Conservation (phyloP, 163 green algal species). For the Chlamydomonas reinhardtii region DNA sequence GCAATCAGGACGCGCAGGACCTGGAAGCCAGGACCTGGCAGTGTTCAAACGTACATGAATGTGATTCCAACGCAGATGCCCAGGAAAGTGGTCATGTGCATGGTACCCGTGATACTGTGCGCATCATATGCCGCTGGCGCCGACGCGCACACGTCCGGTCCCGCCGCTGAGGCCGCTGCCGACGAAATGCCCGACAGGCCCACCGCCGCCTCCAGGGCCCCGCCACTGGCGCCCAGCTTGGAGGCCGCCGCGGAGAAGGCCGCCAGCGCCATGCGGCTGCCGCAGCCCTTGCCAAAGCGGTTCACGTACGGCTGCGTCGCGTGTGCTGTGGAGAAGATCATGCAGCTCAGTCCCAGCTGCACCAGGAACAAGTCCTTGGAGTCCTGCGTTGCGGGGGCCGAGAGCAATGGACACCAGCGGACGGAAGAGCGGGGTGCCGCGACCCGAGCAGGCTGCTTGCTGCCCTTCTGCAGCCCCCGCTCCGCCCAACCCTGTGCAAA, state of each 20-base stretch:
- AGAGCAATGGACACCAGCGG: background rate
- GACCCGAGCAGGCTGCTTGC: no score
- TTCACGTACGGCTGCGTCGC: constrained; percentile 30
- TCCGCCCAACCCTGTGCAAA: no score
- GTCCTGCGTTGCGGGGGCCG: background rate
- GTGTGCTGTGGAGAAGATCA: constrained; percentile 6
- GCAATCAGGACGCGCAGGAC: no score
- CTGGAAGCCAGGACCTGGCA: no score
- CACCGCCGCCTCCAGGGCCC: no score
- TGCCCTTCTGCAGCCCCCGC: no score
- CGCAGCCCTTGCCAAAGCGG: background rate
- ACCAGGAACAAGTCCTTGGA: constrained; percentile 38
- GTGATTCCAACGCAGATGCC: background rate
- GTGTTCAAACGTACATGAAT: background rate
- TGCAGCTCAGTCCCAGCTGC: background rate
- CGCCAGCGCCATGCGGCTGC: background rate
- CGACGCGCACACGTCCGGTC: no score
- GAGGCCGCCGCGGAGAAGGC: no score
- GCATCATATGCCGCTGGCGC: no score
- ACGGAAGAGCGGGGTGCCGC: no score
- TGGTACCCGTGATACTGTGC: background rate
- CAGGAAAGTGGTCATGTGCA: background rate
- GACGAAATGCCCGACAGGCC: no score
- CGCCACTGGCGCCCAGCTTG: background rate
- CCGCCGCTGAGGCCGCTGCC: no score